Base-by-base conservation (phyloP, 208 protist genomes). In the Endotrypanum monterogeii region DNA sequence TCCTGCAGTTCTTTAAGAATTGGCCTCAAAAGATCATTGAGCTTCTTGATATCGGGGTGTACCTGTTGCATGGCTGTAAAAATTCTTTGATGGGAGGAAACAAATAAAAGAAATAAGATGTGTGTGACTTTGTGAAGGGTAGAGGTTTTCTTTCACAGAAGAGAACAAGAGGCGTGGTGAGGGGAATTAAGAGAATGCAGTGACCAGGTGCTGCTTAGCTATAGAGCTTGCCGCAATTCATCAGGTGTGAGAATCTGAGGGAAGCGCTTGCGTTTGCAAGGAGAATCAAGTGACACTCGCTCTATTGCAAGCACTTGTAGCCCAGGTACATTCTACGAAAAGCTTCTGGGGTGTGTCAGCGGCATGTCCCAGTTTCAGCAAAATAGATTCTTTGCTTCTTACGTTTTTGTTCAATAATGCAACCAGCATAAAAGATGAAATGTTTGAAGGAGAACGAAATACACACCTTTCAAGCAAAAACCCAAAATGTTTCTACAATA, bases 1-100 rank as follows among this genome's bases (percentile, higher is more conserved):
- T 96, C 90, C 71, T 96, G 90, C 23, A 96, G 76, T 70, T 93
- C 89, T 63, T 94, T 90, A 14, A 96, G 76, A 71, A 94, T 78
- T 12, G 80, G 82, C 56, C 84, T 70, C 18, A 97, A 73, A 74
- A 91, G 85, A 18, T 95, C 93, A 57, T 94, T 92, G 57, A 97
- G 76, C 51, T 71, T 84, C 37, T 88, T 87, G 66, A 97, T 92
- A 61, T 95, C 93, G 16, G 90, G 87, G 80, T 94, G 89, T 63
- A 94, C 77, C 56, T 93, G 84, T 69, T 91, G 86, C 91, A 93
- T 93, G 60, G 58, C 56, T 8, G 39, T 20, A 55, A 54, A 8
- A 48, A 0, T n/a, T 56, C 57, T 68, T 44, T 37, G 14, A 20
- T 35, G 20, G 68, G 52, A 12, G 51, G 12, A 39, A 28, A 0